Conservation (phyloP, 306 rosid genomes). For the Cicer cuneatum region DNA sequence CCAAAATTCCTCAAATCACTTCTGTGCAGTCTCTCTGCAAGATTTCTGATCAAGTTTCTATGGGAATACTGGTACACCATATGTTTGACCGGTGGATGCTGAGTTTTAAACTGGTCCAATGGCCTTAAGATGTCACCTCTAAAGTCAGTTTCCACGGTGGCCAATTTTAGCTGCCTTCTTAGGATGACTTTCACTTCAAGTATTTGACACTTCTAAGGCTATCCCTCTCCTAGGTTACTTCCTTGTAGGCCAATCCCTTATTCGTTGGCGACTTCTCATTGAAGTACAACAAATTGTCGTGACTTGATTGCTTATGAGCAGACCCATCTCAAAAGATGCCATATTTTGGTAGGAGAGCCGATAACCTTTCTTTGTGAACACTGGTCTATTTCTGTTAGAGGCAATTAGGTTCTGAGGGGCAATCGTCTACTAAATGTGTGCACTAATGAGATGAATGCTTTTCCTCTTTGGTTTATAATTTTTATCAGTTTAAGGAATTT, state of each 20-base stretch:
- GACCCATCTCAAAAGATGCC: not conserved
- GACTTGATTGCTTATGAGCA: not conserved
- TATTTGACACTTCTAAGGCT: not conserved
- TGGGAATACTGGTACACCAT: not conserved
- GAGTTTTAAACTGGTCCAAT: not conserved
- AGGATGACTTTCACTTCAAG: not conserved
- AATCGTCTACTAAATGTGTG: not conserved
- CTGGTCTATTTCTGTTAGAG: not conserved
- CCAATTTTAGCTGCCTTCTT: not conserved
- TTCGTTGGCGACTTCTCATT: not conserved
- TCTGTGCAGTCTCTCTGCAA: not conserved
- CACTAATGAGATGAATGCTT: not conserved
- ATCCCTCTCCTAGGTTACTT: slow-evolving; percentile 1
- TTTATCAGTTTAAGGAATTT: slow-evolving; percentile 42
- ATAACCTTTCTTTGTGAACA: not conserved
- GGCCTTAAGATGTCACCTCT: not conserved
- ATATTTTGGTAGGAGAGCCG: not conserved
- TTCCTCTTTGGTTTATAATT: slow-evolving; percentile 18
- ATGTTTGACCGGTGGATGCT: not conserved
- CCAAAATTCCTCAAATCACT: not conserved
- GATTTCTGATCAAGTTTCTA: not conserved
- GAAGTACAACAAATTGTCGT: not conserved
- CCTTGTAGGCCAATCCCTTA: not conserved
- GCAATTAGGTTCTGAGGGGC: not conserved
- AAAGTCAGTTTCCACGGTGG: not conserved